These are phyloP conservation scores for Leishmania tarentolae DNA, from an alignment of 208 protist species.

Conservation along the genomic window DNA sequence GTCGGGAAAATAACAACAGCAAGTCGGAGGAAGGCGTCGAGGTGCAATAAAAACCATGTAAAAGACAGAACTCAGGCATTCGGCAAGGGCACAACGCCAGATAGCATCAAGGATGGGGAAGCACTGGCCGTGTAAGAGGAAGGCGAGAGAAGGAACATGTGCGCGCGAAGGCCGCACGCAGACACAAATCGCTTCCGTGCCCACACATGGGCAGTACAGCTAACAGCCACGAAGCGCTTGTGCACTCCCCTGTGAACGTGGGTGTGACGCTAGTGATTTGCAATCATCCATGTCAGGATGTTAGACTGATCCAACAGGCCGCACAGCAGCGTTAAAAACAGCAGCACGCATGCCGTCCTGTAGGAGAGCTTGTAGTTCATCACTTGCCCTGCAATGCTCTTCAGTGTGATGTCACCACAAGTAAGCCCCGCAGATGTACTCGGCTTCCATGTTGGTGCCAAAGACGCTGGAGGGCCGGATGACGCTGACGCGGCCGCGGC, in stretches of 20 bases:
- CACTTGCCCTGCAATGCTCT: slow-evolving; percentile 33
- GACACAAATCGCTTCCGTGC: neutral
- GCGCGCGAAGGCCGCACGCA: neutral
- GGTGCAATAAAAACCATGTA: neutral
- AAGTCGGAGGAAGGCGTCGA: too few relatives aligned
- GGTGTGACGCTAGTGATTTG: neutral
- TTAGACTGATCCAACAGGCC: slow-evolving; percentile 59
- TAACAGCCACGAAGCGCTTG: neutral
- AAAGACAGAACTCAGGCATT: neutral
- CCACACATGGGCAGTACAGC: neutral
- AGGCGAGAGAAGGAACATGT: neutral
- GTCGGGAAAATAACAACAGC: too few relatives aligned
- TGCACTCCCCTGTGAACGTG: neutral
- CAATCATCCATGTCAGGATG: slow-evolving; percentile 55
- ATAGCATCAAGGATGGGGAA: neutral
- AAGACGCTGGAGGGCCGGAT: neutral
- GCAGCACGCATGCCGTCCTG: slow-evolving; percentile 34
- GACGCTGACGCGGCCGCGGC: neutral
- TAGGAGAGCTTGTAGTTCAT: slow-evolving; percentile 58
- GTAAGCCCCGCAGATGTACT: neutral
- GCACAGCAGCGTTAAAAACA: slow-evolving; percentile 68
- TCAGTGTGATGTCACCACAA: neutral
- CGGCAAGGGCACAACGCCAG: slow-evolving; percentile 9
- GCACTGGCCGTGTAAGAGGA: neutral
- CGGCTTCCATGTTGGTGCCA: neutral